Base-by-base conservation (phyloP, 1,139 yeast species). In the Yamadazyma oceani region DNA sequence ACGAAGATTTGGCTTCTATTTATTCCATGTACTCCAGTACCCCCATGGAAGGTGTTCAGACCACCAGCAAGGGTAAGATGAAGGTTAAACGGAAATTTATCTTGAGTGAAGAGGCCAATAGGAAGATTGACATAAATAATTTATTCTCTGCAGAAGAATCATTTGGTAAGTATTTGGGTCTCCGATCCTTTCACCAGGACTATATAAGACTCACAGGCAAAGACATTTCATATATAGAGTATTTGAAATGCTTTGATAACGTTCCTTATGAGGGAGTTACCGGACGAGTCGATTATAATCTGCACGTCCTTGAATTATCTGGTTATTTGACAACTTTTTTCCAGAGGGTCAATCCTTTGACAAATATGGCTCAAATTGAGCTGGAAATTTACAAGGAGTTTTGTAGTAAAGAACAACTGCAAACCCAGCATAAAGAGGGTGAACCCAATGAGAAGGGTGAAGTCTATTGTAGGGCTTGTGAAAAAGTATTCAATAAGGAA, bases 101-200 rank as follows among this genome's bases (percentile, higher is more conserved):
- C 6, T 55, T 81, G 33, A 74, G 85, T 39, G 56, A 60, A n/a
- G 76, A 70, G 34, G 78, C 82, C 0, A 54, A 70, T 0, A 73
- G 69, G 44, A 36, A 23, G 11, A 43, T 86, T 11, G 64, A 69
- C 27, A 45, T 82, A 2, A 74, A 75, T 11, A 41, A 55, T 1
- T 38, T 77, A 11, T 88, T 85, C 52, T 60, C 76, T 0, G 69
- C 75, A 4, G 79, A 73, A 27, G 96, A 89, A 54, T 58, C 61
- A 17, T 77, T 71, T 53, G 96, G 96, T 0, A 73, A 73, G 46
- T 78, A 60, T 47, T 45, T 90, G 17, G 92, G 87, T 49, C 62
- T 90, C 40, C 56, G 66, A 8, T 46, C 53, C 2, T 64, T 72
- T 37, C 82, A 81, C 55, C 72, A 69, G 25, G 48, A 46, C 19